Conservation (phyloP, 2,329 filamentous ascomycete species). For the Zasmidium citrigriseum region DNA sequence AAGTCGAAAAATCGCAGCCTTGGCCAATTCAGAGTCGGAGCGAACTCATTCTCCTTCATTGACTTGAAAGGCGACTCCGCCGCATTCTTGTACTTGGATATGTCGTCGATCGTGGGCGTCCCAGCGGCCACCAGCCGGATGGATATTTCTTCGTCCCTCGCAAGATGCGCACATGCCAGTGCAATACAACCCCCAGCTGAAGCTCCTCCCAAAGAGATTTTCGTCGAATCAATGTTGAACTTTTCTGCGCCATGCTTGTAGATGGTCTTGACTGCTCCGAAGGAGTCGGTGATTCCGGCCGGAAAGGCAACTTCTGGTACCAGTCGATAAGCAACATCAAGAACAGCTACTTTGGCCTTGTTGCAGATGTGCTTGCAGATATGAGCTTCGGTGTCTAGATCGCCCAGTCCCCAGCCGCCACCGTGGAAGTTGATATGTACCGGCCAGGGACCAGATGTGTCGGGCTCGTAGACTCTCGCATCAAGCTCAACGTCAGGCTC, state of each 20-base stretch:
- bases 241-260: background rate
- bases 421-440: constrained; percentile 5
- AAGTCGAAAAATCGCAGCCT: background rate
- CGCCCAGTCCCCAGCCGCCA: constrained; percentile 2
- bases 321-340: constrained; percentile 5
- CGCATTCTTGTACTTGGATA: background rate
- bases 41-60: background rate
- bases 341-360: constrained; percentile 1
- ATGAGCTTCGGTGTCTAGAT: constrained; percentile 3
- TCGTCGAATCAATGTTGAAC: background rate
- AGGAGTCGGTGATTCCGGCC: background rate
- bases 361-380: constrained; percentile 4
- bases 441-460: background rate
- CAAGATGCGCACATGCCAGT: constrained; percentile 1
- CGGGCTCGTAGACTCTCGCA: constrained; percentile 2
- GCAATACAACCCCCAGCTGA: constrained; percentile 1
- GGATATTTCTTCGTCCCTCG: constrained; percentile 1
- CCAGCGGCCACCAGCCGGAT: constrained; percentile 9
- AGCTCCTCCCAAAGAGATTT: constrained; percentile 1
- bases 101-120: background rate
- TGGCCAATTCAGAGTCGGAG: background rate
- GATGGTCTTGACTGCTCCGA: background rate
- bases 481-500: background rate
- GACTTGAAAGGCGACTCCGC: background rate
- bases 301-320: constrained; percentile 1